Evolutionary conservation across 2,329 filamentous ascomycete genomes (phyloP).

Genomic region (Zasmidium angulare): DNA sequence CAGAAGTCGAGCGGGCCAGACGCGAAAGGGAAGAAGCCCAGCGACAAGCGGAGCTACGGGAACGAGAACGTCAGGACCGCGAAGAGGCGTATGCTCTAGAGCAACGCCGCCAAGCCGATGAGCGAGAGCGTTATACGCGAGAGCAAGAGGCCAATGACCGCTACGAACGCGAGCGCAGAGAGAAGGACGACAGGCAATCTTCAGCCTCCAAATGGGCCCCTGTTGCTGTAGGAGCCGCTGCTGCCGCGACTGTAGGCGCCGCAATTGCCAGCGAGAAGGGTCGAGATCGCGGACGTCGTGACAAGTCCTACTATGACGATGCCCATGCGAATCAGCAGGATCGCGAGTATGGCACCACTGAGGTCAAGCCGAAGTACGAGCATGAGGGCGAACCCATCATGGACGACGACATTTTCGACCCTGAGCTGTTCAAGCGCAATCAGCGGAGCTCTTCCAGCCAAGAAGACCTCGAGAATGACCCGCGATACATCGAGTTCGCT

Average conservation of each 20-base stretch:
- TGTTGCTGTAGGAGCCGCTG: constrained; percentile 37
- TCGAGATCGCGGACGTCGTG: constrained; percentile 16
- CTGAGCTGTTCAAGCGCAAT: constrained; percentile 44
- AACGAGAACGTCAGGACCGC: constrained; percentile 25
- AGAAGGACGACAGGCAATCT: constrained; percentile 22
- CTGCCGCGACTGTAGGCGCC: constrained; percentile 30
- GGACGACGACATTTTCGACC: constrained; percentile 49
- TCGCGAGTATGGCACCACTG: constrained; percentile 17
- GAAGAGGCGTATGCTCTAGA: constrained; percentile 32
- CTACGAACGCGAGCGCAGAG: constrained; percentile 13
- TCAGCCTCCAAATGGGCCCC: constrained; percentile 34
- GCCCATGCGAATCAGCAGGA: background rate
- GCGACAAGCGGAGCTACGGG: constrained; percentile 14
- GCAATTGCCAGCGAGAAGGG: constrained; percentile 25
- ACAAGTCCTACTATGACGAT: constrained; percentile 16
- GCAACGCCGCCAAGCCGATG: constrained; percentile 19
- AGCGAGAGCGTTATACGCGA: constrained; percentile 3
- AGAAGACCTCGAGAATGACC: constrained; percentile 13
- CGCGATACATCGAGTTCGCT: constrained; percentile 28
- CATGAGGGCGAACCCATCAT: constrained; percentile 39
- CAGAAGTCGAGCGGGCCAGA: constrained; percentile 18
- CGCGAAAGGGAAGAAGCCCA: constrained; percentile 22
- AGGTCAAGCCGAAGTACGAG: constrained; percentile 33
- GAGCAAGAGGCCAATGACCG: background rate
- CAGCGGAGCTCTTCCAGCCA: constrained; percentile 27